Conservation (phyloP, 345 rosid species). For the Camelina hispida region DNA sequence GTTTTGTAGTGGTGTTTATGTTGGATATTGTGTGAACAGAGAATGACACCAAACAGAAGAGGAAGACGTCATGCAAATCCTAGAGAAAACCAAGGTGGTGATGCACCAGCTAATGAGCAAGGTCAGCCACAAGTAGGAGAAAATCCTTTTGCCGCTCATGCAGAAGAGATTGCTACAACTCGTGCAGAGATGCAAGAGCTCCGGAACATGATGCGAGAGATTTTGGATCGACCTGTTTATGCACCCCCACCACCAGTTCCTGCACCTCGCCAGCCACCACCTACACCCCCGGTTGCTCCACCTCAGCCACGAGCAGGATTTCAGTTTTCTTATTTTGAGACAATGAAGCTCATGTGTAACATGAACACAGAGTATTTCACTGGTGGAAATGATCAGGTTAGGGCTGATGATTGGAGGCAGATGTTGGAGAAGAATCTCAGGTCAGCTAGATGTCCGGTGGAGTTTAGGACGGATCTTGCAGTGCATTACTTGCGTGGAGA, state of each 20-base stretch:
- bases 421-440: background rate
- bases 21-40: too few relatives aligned
- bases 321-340: background rate
- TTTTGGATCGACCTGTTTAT: background rate
- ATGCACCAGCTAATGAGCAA: background rate
- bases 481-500: background rate
- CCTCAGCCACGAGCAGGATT: too few relatives aligned
- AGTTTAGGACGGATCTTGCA: background rate
- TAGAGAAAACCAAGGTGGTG: too few relatives aligned
- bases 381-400: background rate
- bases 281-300: background rate
- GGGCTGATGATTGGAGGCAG: background rate
- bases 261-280: background rate
- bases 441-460: background rate
- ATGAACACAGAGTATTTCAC: too few relatives aligned
- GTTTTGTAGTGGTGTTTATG: too few relatives aligned
- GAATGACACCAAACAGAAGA: too few relatives aligned
- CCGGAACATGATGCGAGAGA: background rate
- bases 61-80: too few relatives aligned
- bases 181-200: background rate
- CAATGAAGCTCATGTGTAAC: background rate
- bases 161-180: background rate
- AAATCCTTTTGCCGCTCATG: background rate
- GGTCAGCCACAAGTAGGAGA: background rate
- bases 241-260: background rate